Percentiles rank a stretch among this genome's conserved stretches.
These are phyloP conservation scores for Russula sp. DNA, from an alignment of 768 basidiomycete species.

Conservation along the genomic window DNA sequence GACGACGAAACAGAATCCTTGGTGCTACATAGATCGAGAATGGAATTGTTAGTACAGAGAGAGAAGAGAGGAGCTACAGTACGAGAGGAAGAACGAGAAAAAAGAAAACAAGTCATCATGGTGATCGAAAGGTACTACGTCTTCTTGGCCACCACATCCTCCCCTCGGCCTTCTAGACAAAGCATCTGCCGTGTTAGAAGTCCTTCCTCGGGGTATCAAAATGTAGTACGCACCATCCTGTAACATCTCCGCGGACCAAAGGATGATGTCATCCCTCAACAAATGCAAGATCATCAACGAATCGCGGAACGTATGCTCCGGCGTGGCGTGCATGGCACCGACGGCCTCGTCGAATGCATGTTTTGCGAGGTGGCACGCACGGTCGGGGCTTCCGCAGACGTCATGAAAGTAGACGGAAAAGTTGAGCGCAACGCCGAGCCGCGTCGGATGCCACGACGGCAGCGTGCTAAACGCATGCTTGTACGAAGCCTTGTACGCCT, in stretches of 20 bases:
- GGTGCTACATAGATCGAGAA: conserved; percentile 7
- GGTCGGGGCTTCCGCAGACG: conserved; percentile 75
- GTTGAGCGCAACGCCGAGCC: conserved; percentile 82
- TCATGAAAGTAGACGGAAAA: conserved; percentile 94
- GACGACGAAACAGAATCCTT: neutral
- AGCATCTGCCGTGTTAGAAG: neutral
- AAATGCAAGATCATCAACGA: conserved; percentile 80
- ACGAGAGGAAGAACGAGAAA: neutral
- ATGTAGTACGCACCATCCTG: conserved; percentile 32
- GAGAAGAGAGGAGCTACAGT: neutral
- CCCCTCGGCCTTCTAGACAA: conserved; percentile 4
- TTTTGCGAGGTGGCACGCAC: conserved; percentile 94
- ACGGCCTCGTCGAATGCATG: conserved; percentile 91
- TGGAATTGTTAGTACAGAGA: neutral
- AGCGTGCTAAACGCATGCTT: conserved; percentile 72
- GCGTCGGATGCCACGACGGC: conserved; percentile 74
- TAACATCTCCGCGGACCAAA: conserved; percentile 77
- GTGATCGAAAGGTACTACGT: neutral
- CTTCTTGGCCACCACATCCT: neutral
- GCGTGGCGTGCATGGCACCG: conserved; percentile 29
- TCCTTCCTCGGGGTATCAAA: neutral
- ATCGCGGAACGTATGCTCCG: conserved; percentile 55
- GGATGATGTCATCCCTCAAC: conserved; percentile 74
- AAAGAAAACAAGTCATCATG: neutral
- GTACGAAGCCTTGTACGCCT: conserved; percentile 81